Evolutionary conservation across 352 stramenopile genomes (phyloP).

Genomic region (Pythium brassicae): DNA sequence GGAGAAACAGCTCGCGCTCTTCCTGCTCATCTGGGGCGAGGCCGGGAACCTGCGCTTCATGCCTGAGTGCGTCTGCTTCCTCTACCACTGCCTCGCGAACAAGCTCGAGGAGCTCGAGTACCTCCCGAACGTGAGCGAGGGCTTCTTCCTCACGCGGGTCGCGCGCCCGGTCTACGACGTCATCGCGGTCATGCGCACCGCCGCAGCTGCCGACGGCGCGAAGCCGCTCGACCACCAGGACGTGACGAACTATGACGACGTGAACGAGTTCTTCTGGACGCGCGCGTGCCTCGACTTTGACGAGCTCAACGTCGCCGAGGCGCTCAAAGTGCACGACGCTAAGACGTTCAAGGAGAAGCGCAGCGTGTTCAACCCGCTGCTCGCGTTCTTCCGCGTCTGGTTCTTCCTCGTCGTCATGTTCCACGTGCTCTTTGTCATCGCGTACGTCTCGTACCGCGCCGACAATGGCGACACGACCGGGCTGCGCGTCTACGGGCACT

Average conservation of each 20-base stretch:
- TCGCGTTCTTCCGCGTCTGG: constrained; percentile 81
- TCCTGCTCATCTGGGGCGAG: constrained; percentile 82
- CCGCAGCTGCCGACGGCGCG: constrained; percentile 29
- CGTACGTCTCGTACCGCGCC: constrained; percentile 67
- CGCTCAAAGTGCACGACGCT: constrained; percentile 49
- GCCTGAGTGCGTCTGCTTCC: constrained; percentile 86
- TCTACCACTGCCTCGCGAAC: constrained; percentile 51
- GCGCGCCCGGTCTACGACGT: constrained; percentile 77
- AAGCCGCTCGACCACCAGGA: constrained; percentile 73
- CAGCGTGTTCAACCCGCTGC: constrained; percentile 79
- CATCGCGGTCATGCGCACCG: constrained; percentile 68
- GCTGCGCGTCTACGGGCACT: constrained; percentile 55
- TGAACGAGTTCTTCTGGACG: constrained; percentile 89
- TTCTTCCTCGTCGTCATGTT: constrained; percentile 80
- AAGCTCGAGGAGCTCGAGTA: constrained; percentile 46
- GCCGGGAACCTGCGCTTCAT: constrained; percentile 84
- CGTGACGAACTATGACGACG: constrained; percentile 85
- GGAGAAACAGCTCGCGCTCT: constrained; percentile 77
- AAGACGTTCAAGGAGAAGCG: constrained; percentile 89
- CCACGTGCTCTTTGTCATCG: constrained; percentile 57
- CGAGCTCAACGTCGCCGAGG: constrained; percentile 61
- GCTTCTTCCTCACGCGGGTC: constrained; percentile 62
- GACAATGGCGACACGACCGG: constrained; percentile 40
- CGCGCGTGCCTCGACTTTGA: constrained; percentile 59
- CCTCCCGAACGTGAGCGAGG: constrained; percentile 41